Conservation (phyloP, 768 basidiomycete species). For the Boletus vinaceobasis region DNA sequence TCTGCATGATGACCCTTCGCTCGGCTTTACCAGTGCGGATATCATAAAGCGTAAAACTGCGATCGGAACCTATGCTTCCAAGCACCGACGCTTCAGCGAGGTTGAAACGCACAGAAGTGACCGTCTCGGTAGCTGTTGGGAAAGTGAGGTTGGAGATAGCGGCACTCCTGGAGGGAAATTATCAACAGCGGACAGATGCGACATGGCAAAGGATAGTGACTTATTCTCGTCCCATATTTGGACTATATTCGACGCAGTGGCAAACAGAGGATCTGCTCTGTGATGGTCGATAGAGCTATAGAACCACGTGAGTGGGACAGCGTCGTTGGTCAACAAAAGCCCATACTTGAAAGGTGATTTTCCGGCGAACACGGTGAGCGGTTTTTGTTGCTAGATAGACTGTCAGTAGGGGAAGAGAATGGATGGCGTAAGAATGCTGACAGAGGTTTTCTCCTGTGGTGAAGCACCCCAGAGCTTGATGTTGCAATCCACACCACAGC, state of each 20-base stretch:
- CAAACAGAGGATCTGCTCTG: slow-evolving; percentile 82
- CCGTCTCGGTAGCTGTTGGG: slow-evolving; percentile 83
- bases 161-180: slow-evolving; percentile 53
- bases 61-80: slow-evolving; percentile 92
- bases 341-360: slow-evolving; percentile 90
- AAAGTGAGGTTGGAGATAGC: slow-evolving; percentile 86
- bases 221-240: slow-evolving; percentile 99
- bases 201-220: slow-evolving; percentile 33
- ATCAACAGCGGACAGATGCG: slow-evolving; percentile 5
- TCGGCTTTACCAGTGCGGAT: slow-evolving; percentile 97
- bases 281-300: slow-evolving; percentile 92
- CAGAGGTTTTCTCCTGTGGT: slow-evolving; percentile 36
- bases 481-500: slow-evolving; percentile 79
- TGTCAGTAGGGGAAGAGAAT: slow-evolving; percentile 3
- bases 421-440: slow-evolving; percentile 22
- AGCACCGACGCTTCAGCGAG: slow-evolving; percentile 90
- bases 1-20: slow-evolving; percentile 87
- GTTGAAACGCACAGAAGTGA: slow-evolving; percentile 88
- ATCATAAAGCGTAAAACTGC: slow-evolving; percentile 95
- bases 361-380: slow-evolving; percentile 74
- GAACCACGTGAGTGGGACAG: neutral
- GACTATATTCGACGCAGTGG: slow-evolving; percentile 88
- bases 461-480: slow-evolving; percentile 76
- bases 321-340: neutral
- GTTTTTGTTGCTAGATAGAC: slow-evolving; percentile 40